Base-by-base conservation (phyloP, 768 basidiomycete species). In the Neoboletus brunneissimus region DNA sequence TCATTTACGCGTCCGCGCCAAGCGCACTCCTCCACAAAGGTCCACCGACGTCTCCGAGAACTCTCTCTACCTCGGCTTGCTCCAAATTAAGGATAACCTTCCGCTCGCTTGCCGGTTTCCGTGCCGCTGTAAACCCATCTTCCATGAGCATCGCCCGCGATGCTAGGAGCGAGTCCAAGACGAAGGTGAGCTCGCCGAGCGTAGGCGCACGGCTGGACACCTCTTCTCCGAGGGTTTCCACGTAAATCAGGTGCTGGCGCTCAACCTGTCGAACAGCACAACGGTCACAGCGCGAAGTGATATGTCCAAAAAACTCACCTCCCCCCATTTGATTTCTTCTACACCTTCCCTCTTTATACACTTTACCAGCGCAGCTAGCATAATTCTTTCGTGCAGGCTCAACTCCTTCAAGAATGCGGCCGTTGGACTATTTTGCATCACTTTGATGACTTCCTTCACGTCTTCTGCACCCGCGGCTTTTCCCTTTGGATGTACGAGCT, bases 381-480 rank as follows among this genome's bases (percentile, higher is more conserved):
- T 87, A 46, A 95, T 79, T 40, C 88, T 84, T 68, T 97, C 94
- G 66, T 96, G 92, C 59, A 93, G 80, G 72, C 89, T 89, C 63
- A 92, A 87, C 35, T 89, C 86, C 45, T 82, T 81, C 25, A 98
- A 72, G 66, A 87, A 97, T 15, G 86, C 86, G 5, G 91, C 89
- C 1, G 88, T 92, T 2, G 94, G 94, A 62, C 89, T 94, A 62
- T 91, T 92, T 65, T 95, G 93, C 87, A 96, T 89, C 40, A 82
- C 83, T 62, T 84, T 82, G 51, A 94, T 84, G 10, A 96, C 92
- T 48, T 85, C 81, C 63, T 79, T 83, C 62, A 96, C 85, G 54
- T 96, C 90, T 20, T 80, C 81, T 0, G 82, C 82, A 23, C 80
- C 78, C 13, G 89, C 92, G 0, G 83, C 76, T 58, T 73, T 71